These are phyloP conservation scores for Penicillium freii DNA, from an alignment of 2,329 filamentous ascomycete species.

Conservation along the genomic window DNA sequence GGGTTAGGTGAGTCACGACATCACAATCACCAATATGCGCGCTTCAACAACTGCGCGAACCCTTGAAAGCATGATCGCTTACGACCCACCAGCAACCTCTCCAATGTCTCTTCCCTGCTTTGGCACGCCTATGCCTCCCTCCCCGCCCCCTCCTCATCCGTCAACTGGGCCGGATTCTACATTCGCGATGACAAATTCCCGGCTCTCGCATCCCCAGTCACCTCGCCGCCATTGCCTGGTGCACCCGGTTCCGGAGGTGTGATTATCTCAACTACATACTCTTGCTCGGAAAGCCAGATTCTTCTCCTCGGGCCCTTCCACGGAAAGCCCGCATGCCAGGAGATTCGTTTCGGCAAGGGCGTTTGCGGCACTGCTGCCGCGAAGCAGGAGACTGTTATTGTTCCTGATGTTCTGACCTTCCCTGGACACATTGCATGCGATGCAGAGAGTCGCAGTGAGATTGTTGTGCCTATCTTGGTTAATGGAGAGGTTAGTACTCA, in stretches of 20 bases:
- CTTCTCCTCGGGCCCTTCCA: slow-evolving; percentile 50
- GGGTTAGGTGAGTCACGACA: slow-evolving; percentile 39
- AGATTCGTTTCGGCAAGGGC: slow-evolving; percentile 46
- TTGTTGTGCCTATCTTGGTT: slow-evolving; percentile 49
- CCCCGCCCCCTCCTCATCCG: slow-evolving; percentile 41
- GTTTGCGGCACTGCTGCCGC: slow-evolving; percentile 49
- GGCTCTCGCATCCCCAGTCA: slow-evolving; percentile 22
- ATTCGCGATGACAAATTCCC: slow-evolving; percentile 46
- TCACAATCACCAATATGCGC: not conserved
- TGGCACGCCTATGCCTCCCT: slow-evolving; percentile 50
- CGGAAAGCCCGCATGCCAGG: slow-evolving; percentile 50
- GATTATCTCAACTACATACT: slow-evolving; percentile 26
- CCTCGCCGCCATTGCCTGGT: slow-evolving; percentile 21
- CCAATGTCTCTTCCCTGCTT: slow-evolving; percentile 50
- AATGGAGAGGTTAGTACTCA: slow-evolving; percentile 37
- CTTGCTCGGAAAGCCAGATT: slow-evolving; percentile 23
- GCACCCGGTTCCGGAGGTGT: slow-evolving; percentile 9
- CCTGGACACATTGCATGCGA: slow-evolving; percentile 53
- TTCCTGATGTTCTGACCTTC: slow-evolving; percentile 46
- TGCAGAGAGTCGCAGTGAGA: slow-evolving; percentile 49
- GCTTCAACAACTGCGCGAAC: not conserved
- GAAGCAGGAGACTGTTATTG: slow-evolving; percentile 40
- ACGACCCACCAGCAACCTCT: slow-evolving; percentile 39
- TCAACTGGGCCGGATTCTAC: slow-evolving; percentile 53
- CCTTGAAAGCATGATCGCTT: not conserved